Conservation (phyloP, 768 basidiomycete genomes). For the Russula compacta region DNA sequence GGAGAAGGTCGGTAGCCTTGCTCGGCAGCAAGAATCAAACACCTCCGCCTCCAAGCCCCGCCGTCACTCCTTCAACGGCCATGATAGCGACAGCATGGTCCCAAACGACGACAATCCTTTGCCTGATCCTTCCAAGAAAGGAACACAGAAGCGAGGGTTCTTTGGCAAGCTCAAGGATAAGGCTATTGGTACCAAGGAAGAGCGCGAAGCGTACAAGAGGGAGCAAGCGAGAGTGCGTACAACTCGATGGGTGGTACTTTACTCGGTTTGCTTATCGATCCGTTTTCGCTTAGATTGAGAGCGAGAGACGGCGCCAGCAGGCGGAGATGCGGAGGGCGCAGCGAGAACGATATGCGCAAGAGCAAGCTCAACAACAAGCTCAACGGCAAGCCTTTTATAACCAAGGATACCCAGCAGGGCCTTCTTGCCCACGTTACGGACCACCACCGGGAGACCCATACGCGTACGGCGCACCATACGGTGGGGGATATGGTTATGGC, state of each 20-base stretch:
- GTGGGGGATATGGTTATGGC: slow-evolving; percentile 16
- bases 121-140: neutral
- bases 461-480: slow-evolving; percentile 4
- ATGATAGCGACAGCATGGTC: slow-evolving; percentile 21
- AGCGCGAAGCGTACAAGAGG: slow-evolving; percentile 39
- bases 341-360: neutral
- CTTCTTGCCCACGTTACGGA: slow-evolving; percentile 18
- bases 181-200: slow-evolving; percentile 54
- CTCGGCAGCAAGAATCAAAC: neutral
- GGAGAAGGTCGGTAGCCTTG: slow-evolving; percentile 28
- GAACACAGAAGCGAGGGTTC: slow-evolving; percentile 40
- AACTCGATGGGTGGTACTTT: neutral
- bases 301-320: slow-evolving; percentile 1
- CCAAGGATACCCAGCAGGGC: neutral
- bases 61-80: slow-evolving; percentile 18
- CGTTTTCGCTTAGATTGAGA: slow-evolving; percentile 6
- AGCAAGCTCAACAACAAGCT: slow-evolving; percentile 8
- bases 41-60: slow-evolving; percentile 3
- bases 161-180: slow-evolving; percentile 57
- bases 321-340: neutral
- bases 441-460: slow-evolving; percentile 23
- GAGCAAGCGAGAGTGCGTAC: slow-evolving; percentile 26
- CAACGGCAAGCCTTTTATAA: neutral
- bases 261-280: neutral
- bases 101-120: neutral